Evolutionary conservation across 148 eudicot species (phyloP).

Genomic region (Polygonum maritimum): DNA sequence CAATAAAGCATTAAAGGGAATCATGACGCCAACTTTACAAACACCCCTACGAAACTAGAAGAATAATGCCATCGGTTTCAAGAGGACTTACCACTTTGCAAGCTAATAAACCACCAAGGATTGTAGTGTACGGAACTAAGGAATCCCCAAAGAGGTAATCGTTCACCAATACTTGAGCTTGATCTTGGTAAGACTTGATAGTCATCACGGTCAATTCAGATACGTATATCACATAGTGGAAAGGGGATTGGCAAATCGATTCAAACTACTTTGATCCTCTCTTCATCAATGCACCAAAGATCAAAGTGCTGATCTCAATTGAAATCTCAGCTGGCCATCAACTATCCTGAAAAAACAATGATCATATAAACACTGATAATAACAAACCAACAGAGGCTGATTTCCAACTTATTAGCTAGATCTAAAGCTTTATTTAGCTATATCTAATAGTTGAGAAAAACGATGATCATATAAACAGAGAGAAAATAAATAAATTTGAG

Average conservation of each 20-base stretch:
- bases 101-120: slow-evolving; percentile 58
- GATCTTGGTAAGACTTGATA: slow-evolving; percentile 62
- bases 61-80: background rate
- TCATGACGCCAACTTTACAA: too few relatives aligned
- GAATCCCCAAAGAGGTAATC: slow-evolving; percentile 76
- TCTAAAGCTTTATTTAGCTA: too few relatives aligned
- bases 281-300: background rate
- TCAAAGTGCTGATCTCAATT: background rate
- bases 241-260: background rate
- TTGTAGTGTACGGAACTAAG: slow-evolving; percentile 74
- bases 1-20: background rate
- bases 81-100: slow-evolving; percentile 69
- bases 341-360: background rate
- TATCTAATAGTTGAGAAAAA: background rate
- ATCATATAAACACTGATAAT: background rate
- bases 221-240: slow-evolving; percentile 34
- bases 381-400: background rate
- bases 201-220: slow-evolving; percentile 43
- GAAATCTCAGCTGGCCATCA: background rate
- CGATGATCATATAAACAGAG: too few relatives aligned
- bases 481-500: background rate
- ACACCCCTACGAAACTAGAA: background rate
- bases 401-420: background rate
- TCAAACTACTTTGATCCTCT: background rate
- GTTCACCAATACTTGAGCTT: slow-evolving; percentile 69